Base-by-base conservation (phyloP, 306 rosid genomes). In the Rubus parviflorus region DNA sequence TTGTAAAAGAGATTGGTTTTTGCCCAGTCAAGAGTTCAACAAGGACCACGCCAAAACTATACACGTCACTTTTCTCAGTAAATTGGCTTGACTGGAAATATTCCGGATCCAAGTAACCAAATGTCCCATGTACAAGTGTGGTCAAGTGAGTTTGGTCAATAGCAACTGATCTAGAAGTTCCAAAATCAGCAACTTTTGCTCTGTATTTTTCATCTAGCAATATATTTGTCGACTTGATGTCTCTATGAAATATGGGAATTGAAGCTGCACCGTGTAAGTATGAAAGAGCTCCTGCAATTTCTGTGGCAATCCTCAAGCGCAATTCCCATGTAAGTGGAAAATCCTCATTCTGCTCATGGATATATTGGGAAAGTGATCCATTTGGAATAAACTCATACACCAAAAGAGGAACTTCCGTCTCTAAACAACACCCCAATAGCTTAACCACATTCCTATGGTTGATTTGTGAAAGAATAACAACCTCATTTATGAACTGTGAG, bases 121-220 rank as follows among this genome's bases (percentile, higher is more conserved):
- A 74, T 40, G 83, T 68, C 1, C 83, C 83, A 12, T 43, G 30
- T 2, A 75, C 79, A 37, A 74, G 43, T 6, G 83, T 80, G 25
- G 83, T 80, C 1, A 80, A 5, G 37, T 80, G 83, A 46, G 79
- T 80, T 75, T 80, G 83, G n/a, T 80, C 83, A 5, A 56, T 54
- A 15, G 72, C 20, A 46, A 74, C 42, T 5, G 79, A 30, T 75
- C 83, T 75, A 48, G 83, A 80, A 35, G 80, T 80, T 8, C 83
- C 83, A 40, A 80, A 80, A 9, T 80, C 80, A 0, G 80, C 80
- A 10, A 80, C 38, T 80, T 80, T 80, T 6, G 83, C 83, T 45
- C 65, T 75, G 30, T 66, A 80, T 8, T 80, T 80, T 12, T 69
- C 72, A 11, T 80, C 83, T 5, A 80, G 40, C 8, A 75, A 52